These are phyloP conservation scores for Pleurotus tuoliensis DNA, from an alignment of 768 basidiomycete genomes.

Conservation along the genomic window DNA sequence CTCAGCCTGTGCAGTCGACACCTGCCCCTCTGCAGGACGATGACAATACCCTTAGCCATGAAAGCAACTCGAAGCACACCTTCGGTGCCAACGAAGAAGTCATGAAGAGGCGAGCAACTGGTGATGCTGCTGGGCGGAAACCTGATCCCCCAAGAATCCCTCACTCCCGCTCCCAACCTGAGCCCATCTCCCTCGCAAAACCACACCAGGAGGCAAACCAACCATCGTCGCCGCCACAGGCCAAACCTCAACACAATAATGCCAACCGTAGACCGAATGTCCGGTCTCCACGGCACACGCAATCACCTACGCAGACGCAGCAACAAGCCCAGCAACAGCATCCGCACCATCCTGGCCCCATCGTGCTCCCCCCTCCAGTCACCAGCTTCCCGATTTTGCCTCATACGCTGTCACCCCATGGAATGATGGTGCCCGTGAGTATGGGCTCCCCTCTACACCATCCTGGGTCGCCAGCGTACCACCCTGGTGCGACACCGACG, in stretches of 20 bases:
- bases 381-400: constrained; percentile 22
- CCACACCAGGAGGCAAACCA: not conserved
- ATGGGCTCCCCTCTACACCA: constrained; percentile 24
- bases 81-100: not conserved
- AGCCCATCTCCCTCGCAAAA: not conserved
- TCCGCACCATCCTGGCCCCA: constrained; percentile 66
- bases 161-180: not conserved
- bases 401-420: constrained; percentile 25
- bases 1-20: not conserved
- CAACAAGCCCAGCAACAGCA: constrained; percentile 18
- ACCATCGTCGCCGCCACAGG: not conserved
- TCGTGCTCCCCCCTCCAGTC: constrained; percentile 60
- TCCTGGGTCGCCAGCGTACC: constrained; percentile 33
- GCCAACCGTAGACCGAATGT: not conserved
- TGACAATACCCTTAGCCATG: not conserved
- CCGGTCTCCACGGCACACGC: constrained; percentile 3
- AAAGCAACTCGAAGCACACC: too few relatives aligned
- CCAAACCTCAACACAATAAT: not conserved
- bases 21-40: not conserved
- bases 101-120: not conserved
- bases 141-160: not conserved
- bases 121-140: not conserved
- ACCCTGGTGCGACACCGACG: constrained; percentile 29
- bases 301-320: not conserved
- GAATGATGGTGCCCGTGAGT: constrained; percentile 7